phyloP scores from a whole-genome alignment of 192 early-diverging fungal genomes.

The Chytriomyces sp. region DNA sequence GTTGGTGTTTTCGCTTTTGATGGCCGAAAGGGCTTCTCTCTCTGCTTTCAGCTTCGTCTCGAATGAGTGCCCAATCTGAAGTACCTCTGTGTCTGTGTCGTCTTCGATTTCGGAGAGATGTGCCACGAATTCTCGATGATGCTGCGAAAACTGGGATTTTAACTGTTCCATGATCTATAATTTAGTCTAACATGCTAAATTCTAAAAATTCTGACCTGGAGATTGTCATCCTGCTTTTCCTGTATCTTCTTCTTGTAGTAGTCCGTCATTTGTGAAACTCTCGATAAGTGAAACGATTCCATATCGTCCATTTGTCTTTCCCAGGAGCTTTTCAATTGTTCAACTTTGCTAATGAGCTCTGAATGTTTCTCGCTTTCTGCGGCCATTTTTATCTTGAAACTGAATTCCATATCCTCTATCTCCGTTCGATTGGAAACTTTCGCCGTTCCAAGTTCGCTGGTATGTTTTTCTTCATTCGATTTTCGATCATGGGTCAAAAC shows the following conservation, averaged over 20 bases:
- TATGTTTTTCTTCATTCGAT: conserved; percentile 34
- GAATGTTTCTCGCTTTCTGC: conserved; percentile 47
- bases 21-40: conserved; percentile 36
- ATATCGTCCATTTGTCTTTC: conserved; percentile 46
- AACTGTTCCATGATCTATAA: no score
- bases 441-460: conserved; percentile 29
- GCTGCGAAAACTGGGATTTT: conserved; percentile 16
- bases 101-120: conserved; percentile 44
- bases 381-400: conserved; percentile 49
- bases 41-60: conserved; percentile 53
- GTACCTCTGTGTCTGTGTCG: conserved; percentile 47
- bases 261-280: conserved; percentile 40
- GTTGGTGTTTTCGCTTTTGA: conserved; percentile 49
- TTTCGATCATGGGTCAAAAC: conserved; percentile 38
- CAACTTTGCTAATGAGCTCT: conserved; percentile 32
- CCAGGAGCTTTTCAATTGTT: conserved; percentile 46
- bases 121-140: conserved; percentile 22
- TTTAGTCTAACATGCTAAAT: no score
- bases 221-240: conserved; percentile 48
- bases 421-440: conserved; percentile 35
- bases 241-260: conserved; percentile 50
- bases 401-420: conserved; percentile 39
- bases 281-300: conserved; percentile 26
- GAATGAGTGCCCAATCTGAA: conserved; percentile 47
- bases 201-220: conserved; percentile 31